Evolutionary conservation across 192 early-diverging fungal species (phyloP).

Genomic region (Gigaspora rosea): DNA sequence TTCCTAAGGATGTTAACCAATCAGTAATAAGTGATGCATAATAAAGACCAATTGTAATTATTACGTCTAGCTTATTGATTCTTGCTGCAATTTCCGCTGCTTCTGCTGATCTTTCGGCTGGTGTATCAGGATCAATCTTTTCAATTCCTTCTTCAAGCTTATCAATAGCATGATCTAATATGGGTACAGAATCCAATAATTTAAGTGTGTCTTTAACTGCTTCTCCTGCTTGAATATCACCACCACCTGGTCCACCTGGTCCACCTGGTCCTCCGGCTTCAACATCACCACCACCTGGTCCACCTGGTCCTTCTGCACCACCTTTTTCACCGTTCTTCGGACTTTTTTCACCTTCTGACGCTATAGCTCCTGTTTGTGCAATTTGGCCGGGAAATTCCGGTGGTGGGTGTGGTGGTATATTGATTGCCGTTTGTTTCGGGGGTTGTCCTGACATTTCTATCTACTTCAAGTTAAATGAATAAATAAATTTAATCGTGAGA

Average conservation of each 20-base stretch:
- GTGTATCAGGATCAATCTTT: not conserved
- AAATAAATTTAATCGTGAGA: no score
- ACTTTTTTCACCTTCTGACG: no score
- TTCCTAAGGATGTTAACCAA: constrained; percentile 19
- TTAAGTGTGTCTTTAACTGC: not conserved
- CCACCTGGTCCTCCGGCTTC: not conserved
- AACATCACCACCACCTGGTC: no score
- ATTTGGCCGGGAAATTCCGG: no score
- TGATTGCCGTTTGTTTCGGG: no score
- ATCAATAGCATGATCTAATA: not conserved
- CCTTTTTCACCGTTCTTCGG: no score
- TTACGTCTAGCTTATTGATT: constrained; percentile 4
- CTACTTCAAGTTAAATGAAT: no score
- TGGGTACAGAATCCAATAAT: not conserved
- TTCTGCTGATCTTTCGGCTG: not conserved
- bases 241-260: no score
- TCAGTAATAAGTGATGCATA: constrained; percentile 10
- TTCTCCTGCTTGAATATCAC: not conserved
- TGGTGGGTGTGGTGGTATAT: no score
- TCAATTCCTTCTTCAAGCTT: not conserved
- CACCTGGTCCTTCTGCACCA: no score
- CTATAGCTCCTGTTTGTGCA: no score
- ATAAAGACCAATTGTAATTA: constrained; percentile 10
- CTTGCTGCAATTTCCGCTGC: not conserved
- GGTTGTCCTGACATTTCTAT: no score